These are phyloP conservation scores for Xylaria sp. DNA, from an alignment of 495 filamentous ascomycete genomes.

Conservation along the genomic window DNA sequence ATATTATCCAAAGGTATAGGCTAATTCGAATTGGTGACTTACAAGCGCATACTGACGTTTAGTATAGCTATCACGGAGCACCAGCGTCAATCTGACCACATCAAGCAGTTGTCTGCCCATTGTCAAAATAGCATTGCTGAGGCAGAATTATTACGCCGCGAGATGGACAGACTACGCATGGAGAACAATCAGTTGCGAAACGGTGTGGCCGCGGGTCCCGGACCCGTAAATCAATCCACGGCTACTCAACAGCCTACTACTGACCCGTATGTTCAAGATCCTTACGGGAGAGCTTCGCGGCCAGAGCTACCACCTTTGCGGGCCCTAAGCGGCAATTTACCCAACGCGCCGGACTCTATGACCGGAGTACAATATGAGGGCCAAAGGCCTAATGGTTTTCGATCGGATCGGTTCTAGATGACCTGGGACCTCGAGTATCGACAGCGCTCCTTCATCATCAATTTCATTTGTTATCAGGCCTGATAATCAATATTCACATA, in stretches of 20 bases:
- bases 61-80: slow-evolving; percentile 62
- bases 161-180: slow-evolving; percentile 56
- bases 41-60: slow-evolving; percentile 6
- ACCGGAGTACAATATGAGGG: slow-evolving; percentile 62
- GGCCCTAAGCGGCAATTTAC: slow-evolving; percentile 38
- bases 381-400: slow-evolving; percentile 48
- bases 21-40: not conserved
- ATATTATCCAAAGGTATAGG: slow-evolving; percentile 87
- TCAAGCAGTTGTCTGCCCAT: slow-evolving; percentile 45
- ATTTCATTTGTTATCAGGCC: slow-evolving; percentile 27
- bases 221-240: slow-evolving; percentile 29
- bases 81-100: slow-evolving; percentile 49
- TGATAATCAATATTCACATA: slow-evolving; percentile 21
- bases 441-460: slow-evolving; percentile 19
- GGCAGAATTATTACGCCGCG: slow-evolving; percentile 55
- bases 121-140: slow-evolving; percentile 48
- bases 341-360: slow-evolving; percentile 55
- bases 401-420: slow-evolving; percentile 38
- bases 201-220: slow-evolving; percentile 31
- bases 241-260: slow-evolving; percentile 40
- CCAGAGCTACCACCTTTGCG: slow-evolving; percentile 59
- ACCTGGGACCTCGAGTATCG: not conserved
- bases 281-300: slow-evolving; percentile 39
- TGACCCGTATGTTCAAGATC: slow-evolving; percentile 44
- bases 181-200: slow-evolving; percentile 63